Percentiles rank a stretch among this genome's conserved stretches.
Evolutionary conservation across 2,329 filamentous ascomycete genomes (phyloP).

Genomic region (Colletotrichum musae): DNA sequence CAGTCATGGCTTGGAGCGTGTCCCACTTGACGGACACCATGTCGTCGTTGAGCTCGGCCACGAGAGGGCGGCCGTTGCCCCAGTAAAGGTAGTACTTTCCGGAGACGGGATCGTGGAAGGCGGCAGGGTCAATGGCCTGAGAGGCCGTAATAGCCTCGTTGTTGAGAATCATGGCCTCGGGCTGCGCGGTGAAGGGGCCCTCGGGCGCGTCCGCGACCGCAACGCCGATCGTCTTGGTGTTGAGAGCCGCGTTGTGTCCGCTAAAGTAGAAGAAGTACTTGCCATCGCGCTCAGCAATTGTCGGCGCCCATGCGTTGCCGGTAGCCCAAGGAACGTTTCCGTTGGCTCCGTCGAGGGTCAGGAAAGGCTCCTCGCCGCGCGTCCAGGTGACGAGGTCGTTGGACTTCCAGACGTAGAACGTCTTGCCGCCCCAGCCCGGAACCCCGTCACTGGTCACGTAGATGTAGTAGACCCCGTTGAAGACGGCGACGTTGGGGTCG

Average conservation of each 20-base stretch:
- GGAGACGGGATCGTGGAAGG: slow-evolving; percentile 71
- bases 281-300: slow-evolving; percentile 70
- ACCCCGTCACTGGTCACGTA: slow-evolving; percentile 63
- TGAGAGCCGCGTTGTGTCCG: slow-evolving; percentile 65
- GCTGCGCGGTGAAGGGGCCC: slow-evolving; percentile 71
- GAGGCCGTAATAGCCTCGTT: slow-evolving; percentile 56
- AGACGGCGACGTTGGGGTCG: slow-evolving; percentile 63
- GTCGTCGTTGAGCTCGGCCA: slow-evolving; percentile 61
- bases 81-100: slow-evolving; percentile 75
- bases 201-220: slow-evolving; percentile 69
- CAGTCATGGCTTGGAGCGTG: slow-evolving; percentile 51
- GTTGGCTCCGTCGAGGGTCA: slow-evolving; percentile 59
- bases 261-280: slow-evolving; percentile 77
- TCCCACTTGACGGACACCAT: slow-evolving; percentile 60
- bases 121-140: slow-evolving; percentile 72
- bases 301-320: slow-evolving; percentile 78
- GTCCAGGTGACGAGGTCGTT: slow-evolving; percentile 59
- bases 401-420: slow-evolving; percentile 65
- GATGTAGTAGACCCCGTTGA: slow-evolving; percentile 61
- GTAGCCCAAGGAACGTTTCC: slow-evolving; percentile 75
- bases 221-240: slow-evolving; percentile 72
- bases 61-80: slow-evolving; percentile 60
- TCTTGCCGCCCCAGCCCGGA: slow-evolving; percentile 59
- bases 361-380: slow-evolving; percentile 56
- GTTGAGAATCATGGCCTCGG: slow-evolving; percentile 68